phyloP scores from a whole-genome alignment of 257 asterid genomes.

The Leptodermis oblonga region DNA sequence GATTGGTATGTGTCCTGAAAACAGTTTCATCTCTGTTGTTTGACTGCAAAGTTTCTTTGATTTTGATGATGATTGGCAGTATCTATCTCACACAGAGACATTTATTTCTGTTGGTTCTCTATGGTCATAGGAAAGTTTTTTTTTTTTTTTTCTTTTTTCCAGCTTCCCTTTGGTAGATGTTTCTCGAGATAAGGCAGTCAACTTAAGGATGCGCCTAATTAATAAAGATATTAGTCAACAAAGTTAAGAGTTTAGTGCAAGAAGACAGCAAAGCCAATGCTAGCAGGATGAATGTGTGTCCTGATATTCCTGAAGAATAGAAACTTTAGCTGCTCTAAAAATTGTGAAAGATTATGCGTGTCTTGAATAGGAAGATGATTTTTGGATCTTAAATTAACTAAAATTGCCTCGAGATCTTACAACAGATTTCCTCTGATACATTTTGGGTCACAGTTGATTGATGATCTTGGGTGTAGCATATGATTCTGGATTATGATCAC shows the following conservation, averaged over 20 bases:
- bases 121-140: neutral
- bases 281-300: neutral
- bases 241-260: neutral
- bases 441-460: neutral
- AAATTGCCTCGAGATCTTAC: neutral
- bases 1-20: constrained; percentile 67
- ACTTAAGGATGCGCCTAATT: neutral
- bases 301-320: neutral
- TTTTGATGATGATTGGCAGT: neutral
- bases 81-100: neutral
- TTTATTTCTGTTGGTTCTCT: neutral
- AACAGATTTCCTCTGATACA: neutral
- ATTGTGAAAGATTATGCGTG: neutral
- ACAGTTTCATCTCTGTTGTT: neutral
- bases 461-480: neutral
- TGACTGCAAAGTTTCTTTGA: neutral
- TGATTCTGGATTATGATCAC: neutral
- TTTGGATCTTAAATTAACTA: neutral
- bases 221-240: neutral
- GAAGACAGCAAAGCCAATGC: neutral
- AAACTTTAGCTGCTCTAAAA: neutral
- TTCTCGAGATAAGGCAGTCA: neutral
- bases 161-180: neutral
- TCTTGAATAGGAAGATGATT: neutral
- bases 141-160: neutral